Base-by-base conservation (phyloP, 1,284 basidiomycete species). In the Rhodotorula sp. region DNA sequence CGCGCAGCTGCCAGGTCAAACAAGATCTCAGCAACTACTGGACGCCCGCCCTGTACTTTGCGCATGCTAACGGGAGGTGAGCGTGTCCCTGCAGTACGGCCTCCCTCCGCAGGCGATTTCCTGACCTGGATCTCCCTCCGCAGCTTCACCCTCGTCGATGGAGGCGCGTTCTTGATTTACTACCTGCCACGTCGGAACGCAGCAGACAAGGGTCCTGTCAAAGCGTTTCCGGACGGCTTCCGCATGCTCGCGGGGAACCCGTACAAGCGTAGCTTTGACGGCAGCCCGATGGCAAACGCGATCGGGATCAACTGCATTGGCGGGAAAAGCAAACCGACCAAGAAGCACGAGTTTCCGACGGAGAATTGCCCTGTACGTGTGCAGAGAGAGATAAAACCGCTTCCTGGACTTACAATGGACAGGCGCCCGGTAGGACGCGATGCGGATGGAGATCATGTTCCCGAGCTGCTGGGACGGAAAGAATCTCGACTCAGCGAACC, bases 381-480 rank as follows among this genome's bases (percentile, higher is more conserved):
- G 10, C 18, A 8, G 26, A 5, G 6, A 6, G 20, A 24, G 24
- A 8, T n/a, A 8, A 37, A 37, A 6, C 37, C 5, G 22, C 22
- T 24, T 2, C 49, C 49, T 12, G 4, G 49, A 7, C 10, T n/a
- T 22, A 51, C 49, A 12, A 7, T 24, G 5, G 12, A n/a, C 49
- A 4, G 10, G 7, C n/a, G 22, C 5, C 0, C 8, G 1, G 22
- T 51, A 70, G 69, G 26, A 66, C 42, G 64, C 64, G 10, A 29
- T 70, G 37, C 37, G 69, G 2, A 33, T 60, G 5, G 69, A 70
- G 46, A 55, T 70, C n/a, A 62, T 71, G 62, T 66, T 71, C 7
- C 70, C 78, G 18, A 78, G 79, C 18, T 83, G 82, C 75, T 84
- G 83, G 83, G 82, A 84, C 65, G 83, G 83, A 42, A 75, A 79